A percentile compares a stretch with the other conserved stretches of the same genome.
Evolutionary conservation across 2,329 filamentous ascomycete genomes (phyloP).

Genomic region (Nemania diffusa): DNA sequence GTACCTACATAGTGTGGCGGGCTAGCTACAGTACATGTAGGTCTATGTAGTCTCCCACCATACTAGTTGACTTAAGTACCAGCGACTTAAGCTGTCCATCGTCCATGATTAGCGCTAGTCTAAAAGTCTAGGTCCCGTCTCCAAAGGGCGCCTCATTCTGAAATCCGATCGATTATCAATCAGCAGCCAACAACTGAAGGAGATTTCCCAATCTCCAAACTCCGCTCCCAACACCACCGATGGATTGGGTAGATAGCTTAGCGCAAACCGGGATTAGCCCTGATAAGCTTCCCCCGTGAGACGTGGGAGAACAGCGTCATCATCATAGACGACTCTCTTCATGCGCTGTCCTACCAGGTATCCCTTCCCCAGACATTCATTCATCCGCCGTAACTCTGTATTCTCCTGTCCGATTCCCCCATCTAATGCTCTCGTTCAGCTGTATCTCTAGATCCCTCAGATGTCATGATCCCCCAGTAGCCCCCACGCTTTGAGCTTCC

Average conservation of each 20-base stretch:
- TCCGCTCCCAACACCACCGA: slow-evolving; percentile 10
- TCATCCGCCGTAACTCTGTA: too few species aligned
- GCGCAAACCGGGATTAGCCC: slow-evolving; percentile 24
- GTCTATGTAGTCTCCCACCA: too few species aligned
- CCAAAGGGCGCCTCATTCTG: not conserved
- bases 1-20: too few species aligned
- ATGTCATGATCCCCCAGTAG: not conserved
- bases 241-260: slow-evolving; percentile 13
- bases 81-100: too few species aligned
- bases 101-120: not conserved
- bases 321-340: not conserved
- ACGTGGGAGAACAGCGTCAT: slow-evolving; percentile 23
- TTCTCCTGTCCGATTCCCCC: not conserved
- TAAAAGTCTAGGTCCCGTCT: not conserved
- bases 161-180: slow-evolving; percentile 21
- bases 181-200: slow-evolving; percentile 22
- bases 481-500: not conserved
- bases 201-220: slow-evolving; percentile 16
- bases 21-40: too few species aligned
- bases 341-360: not conserved
- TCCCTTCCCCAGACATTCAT: not conserved
- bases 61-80: too few species aligned
- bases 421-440: not conserved
- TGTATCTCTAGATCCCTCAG: not conserved
- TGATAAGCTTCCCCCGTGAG: slow-evolving; percentile 18